These are phyloP conservation scores for Yamadazyma aaseri DNA, from an alignment of 1,139 yeast species.

Conservation along the genomic window DNA sequence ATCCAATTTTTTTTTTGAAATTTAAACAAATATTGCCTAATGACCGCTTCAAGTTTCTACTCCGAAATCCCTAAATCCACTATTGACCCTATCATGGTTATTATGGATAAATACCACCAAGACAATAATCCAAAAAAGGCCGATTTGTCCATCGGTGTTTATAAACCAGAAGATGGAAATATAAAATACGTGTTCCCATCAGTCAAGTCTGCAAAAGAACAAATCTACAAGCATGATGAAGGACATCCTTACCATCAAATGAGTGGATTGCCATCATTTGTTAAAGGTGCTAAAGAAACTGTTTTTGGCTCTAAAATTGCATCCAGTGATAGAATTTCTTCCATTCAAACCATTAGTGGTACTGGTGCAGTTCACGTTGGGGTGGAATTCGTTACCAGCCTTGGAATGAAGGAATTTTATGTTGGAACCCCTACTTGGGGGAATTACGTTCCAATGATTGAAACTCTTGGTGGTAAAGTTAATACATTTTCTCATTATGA, in stretches of 20 bases:
- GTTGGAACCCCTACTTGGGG: slow-evolving; percentile 45
- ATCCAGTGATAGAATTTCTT: slow-evolving; percentile 28
- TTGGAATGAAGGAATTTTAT: slow-evolving; percentile 31
- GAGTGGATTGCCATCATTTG: slow-evolving; percentile 42
- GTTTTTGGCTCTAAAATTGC: slow-evolving; percentile 32
- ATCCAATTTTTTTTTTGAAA: too few species aligned
- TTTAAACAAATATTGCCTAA: slow-evolving; percentile 6
- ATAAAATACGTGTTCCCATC: slow-evolving; percentile 36
- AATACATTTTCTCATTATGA: slow-evolving; percentile 35
- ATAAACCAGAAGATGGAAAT: slow-evolving; percentile 38
- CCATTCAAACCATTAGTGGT: slow-evolving; percentile 45
- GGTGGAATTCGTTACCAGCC: slow-evolving; percentile 24
- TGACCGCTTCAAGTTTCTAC: slow-evolving; percentile 28
- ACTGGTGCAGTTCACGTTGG: slow-evolving; percentile 47
- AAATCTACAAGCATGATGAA: slow-evolving; percentile 32
- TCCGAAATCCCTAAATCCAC: slow-evolving; percentile 24
- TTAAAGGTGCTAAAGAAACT: slow-evolving; percentile 33
- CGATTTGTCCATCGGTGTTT: slow-evolving; percentile 46
- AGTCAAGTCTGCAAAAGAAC: slow-evolving; percentile 34
- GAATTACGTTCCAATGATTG: slow-evolving; percentile 39
- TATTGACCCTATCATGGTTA: slow-evolving; percentile 39
- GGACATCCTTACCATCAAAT: slow-evolving; percentile 46
- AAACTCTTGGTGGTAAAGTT: slow-evolving; percentile 28
- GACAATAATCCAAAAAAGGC: slow-evolving; percentile 34
- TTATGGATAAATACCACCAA: slow-evolving; percentile 24